Conservation (phyloP, 2,329 filamentous ascomycete genomes). For the Hypoxylon sp. region DNA sequence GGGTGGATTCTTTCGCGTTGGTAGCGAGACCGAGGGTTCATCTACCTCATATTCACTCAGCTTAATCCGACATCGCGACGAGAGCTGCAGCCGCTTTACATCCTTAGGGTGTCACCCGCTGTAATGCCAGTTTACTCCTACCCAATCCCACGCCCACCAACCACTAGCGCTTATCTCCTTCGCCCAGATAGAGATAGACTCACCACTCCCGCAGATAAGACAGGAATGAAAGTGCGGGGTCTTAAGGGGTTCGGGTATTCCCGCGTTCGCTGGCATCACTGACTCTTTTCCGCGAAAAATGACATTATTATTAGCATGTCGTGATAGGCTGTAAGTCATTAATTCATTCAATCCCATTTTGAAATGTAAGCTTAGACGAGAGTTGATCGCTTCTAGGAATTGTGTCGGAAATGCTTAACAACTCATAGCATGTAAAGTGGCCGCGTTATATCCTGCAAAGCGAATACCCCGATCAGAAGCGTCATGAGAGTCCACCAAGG, state of each 20-base stretch:
- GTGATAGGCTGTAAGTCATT: background rate
- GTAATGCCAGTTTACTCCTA: background rate
- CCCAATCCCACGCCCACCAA: background rate
- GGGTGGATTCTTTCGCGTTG: background rate
- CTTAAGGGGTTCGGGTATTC: background rate
- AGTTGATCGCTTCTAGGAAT: background rate
- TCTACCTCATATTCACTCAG: background rate
- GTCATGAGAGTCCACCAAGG: background rate
- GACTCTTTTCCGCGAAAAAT: background rate
- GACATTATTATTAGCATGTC: background rate
- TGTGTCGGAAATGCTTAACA: background rate
- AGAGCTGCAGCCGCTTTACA: background rate
- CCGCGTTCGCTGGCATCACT: background rate
- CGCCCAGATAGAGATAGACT: too few species aligned
- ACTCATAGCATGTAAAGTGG: background rate
- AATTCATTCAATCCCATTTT: background rate
- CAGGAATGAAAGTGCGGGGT: background rate
- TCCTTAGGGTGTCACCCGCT: background rate
- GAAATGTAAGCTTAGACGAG: background rate
- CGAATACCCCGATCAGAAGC: background rate
- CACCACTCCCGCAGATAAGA: background rate
- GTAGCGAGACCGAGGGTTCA: background rate
- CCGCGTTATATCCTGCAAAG: background rate
- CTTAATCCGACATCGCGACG: background rate
- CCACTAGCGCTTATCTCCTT: background rate